Conservation (phyloP, 2,329 filamentous ascomycete genomes). For the Beauveria asiatica region DNA sequence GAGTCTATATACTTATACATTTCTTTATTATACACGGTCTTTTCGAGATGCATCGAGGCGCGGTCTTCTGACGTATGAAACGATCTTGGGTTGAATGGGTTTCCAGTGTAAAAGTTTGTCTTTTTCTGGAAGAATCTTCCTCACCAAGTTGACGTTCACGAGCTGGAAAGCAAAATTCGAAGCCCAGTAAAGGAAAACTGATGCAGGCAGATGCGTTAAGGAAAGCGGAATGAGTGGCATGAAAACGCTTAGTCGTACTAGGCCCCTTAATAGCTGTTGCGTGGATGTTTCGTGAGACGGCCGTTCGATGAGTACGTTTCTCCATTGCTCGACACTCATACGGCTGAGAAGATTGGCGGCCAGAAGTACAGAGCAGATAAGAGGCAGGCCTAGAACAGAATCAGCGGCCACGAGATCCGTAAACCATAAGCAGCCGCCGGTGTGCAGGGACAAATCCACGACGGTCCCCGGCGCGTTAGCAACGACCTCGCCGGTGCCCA, state of each 20-base stretch:
- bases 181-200: constrained; percentile 33
- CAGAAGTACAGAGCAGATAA: constrained; percentile 24
- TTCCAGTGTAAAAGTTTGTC: constrained; percentile 13
- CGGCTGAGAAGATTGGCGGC: constrained; percentile 22
- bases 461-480: not conserved
- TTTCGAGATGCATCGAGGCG: not conserved
- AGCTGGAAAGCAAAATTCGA: constrained; percentile 27
- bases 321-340: constrained; percentile 21
- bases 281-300: constrained; percentile 16
- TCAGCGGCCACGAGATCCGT: constrained; percentile 43
- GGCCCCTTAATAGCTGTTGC: constrained; percentile 8
- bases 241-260: constrained; percentile 25
- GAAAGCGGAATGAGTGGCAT: constrained; percentile 27
- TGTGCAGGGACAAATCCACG: constrained; percentile 30
- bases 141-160: constrained; percentile 25
- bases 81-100: not conserved
- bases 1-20: constrained; percentile 2
- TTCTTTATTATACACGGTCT: not conserved
- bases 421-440: constrained; percentile 48
- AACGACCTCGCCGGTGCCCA: constrained; percentile 3
- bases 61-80: not conserved
- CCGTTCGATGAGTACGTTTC: constrained; percentile 16
- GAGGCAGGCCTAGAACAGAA: constrained; percentile 40
- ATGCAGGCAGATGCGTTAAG: constrained; percentile 28
- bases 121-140: constrained; percentile 16